These are phyloP conservation scores for Hyaloscypha hepaticicola DNA, from an alignment of 495 filamentous ascomycete species.

Conservation along the genomic window DNA sequence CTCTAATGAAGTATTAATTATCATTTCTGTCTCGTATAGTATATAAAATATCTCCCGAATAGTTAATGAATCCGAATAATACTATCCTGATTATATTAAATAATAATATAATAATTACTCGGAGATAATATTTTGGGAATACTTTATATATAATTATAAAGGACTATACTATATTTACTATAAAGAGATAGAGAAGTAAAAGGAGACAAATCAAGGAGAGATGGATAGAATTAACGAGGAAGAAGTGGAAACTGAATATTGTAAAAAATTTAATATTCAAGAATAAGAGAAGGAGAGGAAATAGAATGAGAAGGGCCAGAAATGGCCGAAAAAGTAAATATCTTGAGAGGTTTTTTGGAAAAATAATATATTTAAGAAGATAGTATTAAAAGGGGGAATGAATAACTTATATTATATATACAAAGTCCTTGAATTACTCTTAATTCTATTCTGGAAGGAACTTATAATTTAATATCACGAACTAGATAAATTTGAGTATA, in stretches of 20 bases:
- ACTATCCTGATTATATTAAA: constrained; percentile 3
- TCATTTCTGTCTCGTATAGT: constrained; percentile 1
- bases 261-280: background rate
- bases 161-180: constrained; percentile 2
- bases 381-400: background rate
- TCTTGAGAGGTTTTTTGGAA: constrained; percentile 9
- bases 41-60: constrained; percentile 11
- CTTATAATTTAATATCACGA: no score
- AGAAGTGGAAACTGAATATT: constrained; percentile 8
- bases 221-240: constrained; percentile 12
- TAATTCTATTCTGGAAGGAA: no score
- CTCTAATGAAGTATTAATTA: constrained; percentile 10
- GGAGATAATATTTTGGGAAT: background rate
- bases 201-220: background rate
- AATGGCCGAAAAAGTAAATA: background rate
- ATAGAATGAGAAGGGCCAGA: background rate
- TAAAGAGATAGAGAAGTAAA: background rate
- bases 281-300: constrained; percentile 8
- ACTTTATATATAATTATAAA: background rate
- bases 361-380: constrained; percentile 8
- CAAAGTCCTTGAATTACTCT: background rate
- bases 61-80: background rate
- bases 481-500: constrained; percentile 7
- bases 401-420: constrained; percentile 8
- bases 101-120: background rate